Evolutionary conservation across 73 alveolate species (phyloP).

Genomic region (Symbiodinium natans): DNA sequence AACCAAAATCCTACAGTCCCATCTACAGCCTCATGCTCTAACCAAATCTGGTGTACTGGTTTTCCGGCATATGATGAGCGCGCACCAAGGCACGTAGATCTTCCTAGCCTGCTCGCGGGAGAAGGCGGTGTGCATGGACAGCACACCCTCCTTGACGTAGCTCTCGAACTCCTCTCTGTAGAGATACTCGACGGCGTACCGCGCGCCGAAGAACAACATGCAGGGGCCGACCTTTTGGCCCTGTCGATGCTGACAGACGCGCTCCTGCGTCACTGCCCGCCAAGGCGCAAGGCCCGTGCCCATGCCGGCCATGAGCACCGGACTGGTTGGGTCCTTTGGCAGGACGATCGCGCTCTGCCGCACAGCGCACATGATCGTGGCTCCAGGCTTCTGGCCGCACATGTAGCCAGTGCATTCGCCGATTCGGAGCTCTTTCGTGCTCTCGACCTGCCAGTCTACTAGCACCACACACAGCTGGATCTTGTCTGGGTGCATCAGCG

Average conservation of each 20-base stretch:
- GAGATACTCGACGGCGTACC: conserved; percentile 66
- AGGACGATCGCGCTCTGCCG: conserved; percentile 82
- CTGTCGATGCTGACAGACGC: conserved; percentile 25
- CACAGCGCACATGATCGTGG: conserved; percentile 65
- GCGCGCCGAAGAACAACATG: conserved; percentile 91
- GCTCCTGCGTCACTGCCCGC: conserved; percentile 88
- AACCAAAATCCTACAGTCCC: too few relatives aligned
- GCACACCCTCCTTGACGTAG: conserved; percentile 65
- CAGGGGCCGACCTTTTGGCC: conserved; percentile 61
- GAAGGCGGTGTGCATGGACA: conserved; percentile 92
- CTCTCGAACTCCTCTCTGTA: conserved; percentile 82
- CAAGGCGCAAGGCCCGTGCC: conserved; percentile 77
- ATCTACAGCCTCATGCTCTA: too few relatives aligned
- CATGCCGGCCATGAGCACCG: conserved; percentile 32
- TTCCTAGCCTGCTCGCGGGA: conserved; percentile 84
- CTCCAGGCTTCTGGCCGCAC: conserved; percentile 53
- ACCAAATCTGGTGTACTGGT: too few relatives aligned
- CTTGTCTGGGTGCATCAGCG: conserved; percentile 46
- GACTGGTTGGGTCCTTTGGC: neutral
- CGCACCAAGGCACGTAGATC: conserved; percentile 65
- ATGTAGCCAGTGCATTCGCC: conserved; percentile 92
- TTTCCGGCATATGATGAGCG: too few relatives aligned
- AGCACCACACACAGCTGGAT: conserved; percentile 93
- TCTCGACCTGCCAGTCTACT: conserved; percentile 77
- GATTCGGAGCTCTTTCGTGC: conserved; percentile 62